Evolutionary conservation across 257 asterid genomes (phyloP).

Genomic region (Ajuga chamaepitys): DNA sequence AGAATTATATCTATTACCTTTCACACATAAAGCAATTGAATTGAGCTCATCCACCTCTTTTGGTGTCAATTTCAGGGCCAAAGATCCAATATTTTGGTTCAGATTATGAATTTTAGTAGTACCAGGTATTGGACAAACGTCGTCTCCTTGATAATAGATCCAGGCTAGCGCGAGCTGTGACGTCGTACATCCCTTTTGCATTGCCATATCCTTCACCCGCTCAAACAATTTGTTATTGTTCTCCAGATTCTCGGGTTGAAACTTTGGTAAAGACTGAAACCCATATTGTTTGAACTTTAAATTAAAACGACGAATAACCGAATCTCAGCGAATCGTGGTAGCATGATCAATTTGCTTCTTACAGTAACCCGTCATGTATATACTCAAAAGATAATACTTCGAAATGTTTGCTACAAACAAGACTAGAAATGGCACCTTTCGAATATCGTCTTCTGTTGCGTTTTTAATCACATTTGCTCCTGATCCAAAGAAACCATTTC

Average conservation of each 20-base stretch:
- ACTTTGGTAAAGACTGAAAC: slow-evolving; percentile 14
- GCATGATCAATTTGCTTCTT: too few relatives aligned
- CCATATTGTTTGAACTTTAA: too few relatives aligned
- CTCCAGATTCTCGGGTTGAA: slow-evolving; percentile 14
- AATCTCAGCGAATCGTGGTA: too few relatives aligned
- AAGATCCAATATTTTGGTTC: slow-evolving; percentile 19
- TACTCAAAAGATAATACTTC: too few relatives aligned
- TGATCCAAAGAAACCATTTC: slow-evolving; percentile 22
- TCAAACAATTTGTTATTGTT: slow-evolving; percentile 2
- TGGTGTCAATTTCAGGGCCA: slow-evolving; percentile 6
- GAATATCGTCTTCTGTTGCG: slow-evolving; percentile 5
- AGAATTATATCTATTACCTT: background rate
- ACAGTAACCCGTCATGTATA: too few relatives aligned
- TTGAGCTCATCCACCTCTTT: slow-evolving; percentile 17
- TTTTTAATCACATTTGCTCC: slow-evolving; percentile 14
- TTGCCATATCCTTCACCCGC: slow-evolving; percentile 8
- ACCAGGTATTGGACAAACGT: slow-evolving; percentile 16
- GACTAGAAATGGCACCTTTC: slow-evolving; percentile 25
- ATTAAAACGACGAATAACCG: background rate
- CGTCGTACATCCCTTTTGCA: slow-evolving; percentile 13
- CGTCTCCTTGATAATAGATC: slow-evolving; percentile 28
- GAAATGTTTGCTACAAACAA: too few relatives aligned
- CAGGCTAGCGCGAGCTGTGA: slow-evolving; percentile 27
- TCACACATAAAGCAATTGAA: background rate
- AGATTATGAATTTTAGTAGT: slow-evolving; percentile 26